phyloP scores from a whole-genome alignment of 2,329 filamentous ascomycete species.

The Sarocladiaceae sp. region DNA sequence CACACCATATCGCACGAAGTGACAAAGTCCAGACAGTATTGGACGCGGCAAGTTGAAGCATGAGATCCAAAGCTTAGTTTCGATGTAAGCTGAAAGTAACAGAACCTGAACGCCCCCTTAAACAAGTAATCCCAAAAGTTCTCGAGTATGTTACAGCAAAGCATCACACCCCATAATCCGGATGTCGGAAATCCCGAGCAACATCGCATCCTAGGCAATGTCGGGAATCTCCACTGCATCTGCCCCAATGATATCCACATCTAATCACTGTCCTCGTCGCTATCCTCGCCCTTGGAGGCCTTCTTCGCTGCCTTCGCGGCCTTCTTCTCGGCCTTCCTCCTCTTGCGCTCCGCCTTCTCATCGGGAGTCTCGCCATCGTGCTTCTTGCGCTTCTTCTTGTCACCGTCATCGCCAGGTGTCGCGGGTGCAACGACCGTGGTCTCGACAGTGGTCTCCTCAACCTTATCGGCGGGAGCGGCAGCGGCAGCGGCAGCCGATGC shows the following conservation, averaged over 20 bases:
- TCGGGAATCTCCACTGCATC: neutral
- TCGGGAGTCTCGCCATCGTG: conserved; percentile 72
- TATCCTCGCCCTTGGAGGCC: conserved; percentile 45
- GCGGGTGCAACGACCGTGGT: conserved; percentile 23
- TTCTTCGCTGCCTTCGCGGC: conserved; percentile 54
- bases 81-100: conserved; percentile 2
- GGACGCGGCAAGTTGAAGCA: neutral
- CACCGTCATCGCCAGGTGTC: conserved; percentile 48
- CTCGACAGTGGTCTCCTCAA: conserved; percentile 30
- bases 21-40: neutral
- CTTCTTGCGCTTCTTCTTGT: conserved; percentile 72
- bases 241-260: neutral
- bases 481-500: conserved; percentile 41
- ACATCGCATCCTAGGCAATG: conserved; percentile 2
- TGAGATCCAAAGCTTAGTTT: conserved; percentile 1
- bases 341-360: conserved; percentile 59
- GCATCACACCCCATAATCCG: conserved; percentile 5
- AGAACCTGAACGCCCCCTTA: conserved; percentile 4
- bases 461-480: conserved; percentile 35
- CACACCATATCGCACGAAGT: too few species aligned
- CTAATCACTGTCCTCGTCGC: conserved; percentile 51
- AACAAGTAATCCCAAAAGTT: neutral
- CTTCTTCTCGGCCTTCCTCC: conserved; percentile 58
- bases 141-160: conserved; percentile 8
- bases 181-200: conserved; percentile 3